Percentiles rank a stretch among this genome's conserved stretches.
Conservation (phyloP, 257 asterid genomes). For the Nicotiana undulata region DNA sequence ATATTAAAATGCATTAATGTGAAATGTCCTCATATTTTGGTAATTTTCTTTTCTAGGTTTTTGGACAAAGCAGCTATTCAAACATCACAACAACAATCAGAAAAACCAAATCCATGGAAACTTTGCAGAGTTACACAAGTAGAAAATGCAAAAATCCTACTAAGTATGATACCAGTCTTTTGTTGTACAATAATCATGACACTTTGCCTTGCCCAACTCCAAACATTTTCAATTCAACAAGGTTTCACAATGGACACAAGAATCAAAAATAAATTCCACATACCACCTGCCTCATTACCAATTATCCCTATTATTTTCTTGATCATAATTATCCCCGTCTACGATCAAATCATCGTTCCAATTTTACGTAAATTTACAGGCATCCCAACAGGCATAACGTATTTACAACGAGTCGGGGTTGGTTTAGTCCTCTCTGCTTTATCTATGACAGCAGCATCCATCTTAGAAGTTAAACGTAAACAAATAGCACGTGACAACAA, state of each 20-base stretch:
- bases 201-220: slow-evolving; percentile 73
- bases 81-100: slow-evolving; percentile 16
- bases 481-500: slow-evolving; percentile 33
- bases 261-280: slow-evolving; percentile 34
- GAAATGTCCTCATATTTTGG: not conserved
- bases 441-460: slow-evolving; percentile 63
- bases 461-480: slow-evolving; percentile 56
- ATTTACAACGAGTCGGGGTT: slow-evolving; percentile 67
- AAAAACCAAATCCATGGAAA: slow-evolving; percentile 40
- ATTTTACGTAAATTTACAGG: slow-evolving; percentile 46
- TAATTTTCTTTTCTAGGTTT: slow-evolving; percentile 27
- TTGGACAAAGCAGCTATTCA: slow-evolving; percentile 69
- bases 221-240: slow-evolving; percentile 65
- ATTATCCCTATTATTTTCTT: slow-evolving; percentile 49
- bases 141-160: slow-evolving; percentile 63
- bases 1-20: not conserved
- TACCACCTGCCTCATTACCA: slow-evolving; percentile 71
- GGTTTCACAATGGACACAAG: slow-evolving; percentile 65
- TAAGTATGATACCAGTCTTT: slow-evolving; percentile 54
- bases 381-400: slow-evolving; percentile 56
- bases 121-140: slow-evolving; percentile 80
- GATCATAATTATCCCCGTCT: slow-evolving; percentile 43
- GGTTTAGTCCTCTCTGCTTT: slow-evolving; percentile 57
- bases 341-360: slow-evolving; percentile 54
- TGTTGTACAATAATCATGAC: slow-evolving; percentile 75